phyloP scores from a whole-genome alignment of 2,329 filamentous ascomycete species.

The Alternaria brassicicola region DNA sequence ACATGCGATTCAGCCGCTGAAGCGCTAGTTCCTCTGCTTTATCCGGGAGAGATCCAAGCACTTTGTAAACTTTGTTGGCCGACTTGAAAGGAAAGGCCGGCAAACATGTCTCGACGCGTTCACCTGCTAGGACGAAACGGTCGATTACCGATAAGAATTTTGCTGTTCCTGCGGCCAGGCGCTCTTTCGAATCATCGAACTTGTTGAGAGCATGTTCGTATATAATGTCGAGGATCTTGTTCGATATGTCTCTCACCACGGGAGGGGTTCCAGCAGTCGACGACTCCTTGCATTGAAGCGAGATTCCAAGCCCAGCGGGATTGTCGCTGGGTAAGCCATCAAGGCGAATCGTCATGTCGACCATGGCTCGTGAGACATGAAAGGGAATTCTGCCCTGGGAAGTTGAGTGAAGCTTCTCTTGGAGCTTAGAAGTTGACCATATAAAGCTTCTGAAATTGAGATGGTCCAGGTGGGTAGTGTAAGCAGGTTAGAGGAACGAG shows the following conservation, averaged over 20 bases:
- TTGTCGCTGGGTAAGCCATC: background rate
- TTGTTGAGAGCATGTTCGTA: slow-evolving; percentile 37
- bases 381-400: background rate
- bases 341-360: background rate
- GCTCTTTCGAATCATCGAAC: slow-evolving; percentile 25
- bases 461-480: background rate
- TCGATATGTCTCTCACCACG: background rate
- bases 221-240: slow-evolving; percentile 28
- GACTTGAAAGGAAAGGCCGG: slow-evolving; percentile 69
- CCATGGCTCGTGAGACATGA: background rate
- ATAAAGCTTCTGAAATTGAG: background rate
- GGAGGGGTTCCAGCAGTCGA: background rate
- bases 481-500: background rate
- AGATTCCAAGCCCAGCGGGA: slow-evolving; percentile 1
- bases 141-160: slow-evolving; percentile 26
- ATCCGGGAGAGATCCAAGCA: slow-evolving; percentile 56
- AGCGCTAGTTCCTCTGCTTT: slow-evolving; percentile 54
- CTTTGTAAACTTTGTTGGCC: slow-evolving; percentile 61
- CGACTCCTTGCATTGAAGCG: background rate
- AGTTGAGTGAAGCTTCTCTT: background rate
- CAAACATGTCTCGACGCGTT: slow-evolving; percentile 34
- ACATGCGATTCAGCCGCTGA: slow-evolving; percentile 49
- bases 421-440: background rate
- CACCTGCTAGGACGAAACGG: slow-evolving; percentile 14
- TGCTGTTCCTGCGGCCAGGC: slow-evolving; percentile 16